Conservation (phyloP, 1,139 yeast species). For the Blastobotrys proliferans region DNA sequence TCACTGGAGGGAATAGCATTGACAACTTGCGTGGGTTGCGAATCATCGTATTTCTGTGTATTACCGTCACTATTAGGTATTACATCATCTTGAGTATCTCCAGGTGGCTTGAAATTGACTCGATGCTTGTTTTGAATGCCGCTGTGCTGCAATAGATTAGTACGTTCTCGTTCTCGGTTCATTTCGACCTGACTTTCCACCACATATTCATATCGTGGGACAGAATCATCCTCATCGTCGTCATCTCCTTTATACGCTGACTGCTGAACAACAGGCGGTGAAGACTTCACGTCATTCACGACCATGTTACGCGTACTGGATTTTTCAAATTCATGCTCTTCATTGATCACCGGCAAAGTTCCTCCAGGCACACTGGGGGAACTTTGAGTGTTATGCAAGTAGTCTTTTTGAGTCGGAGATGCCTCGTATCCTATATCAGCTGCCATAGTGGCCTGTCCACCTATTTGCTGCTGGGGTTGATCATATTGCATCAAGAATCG, state of each 20-base stretch:
- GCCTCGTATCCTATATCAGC: not conserved
- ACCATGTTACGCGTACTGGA: too few relatives aligned
- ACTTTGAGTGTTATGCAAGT: conserved; percentile 6
- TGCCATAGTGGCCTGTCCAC: too few relatives aligned
- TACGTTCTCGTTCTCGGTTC: conserved; percentile 8
- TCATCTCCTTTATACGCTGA: conserved; percentile 3
- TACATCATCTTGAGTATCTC: not conserved
- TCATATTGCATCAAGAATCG: too few relatives aligned
- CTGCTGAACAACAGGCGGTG: conserved; percentile 6
- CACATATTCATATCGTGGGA: not conserved
- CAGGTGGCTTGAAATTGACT: not conserved
- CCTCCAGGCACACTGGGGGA: conserved; percentile 2
- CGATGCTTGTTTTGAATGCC: not conserved
- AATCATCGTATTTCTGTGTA: not conserved
- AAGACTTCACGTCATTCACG: not conserved
- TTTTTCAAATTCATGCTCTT: too few relatives aligned
- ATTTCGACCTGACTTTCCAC: conserved; percentile 12
- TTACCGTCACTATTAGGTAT: not conserved
- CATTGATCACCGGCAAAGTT: too few relatives aligned
- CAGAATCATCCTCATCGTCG: conserved; percentile 9
- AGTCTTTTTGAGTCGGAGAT: conserved; percentile 8
- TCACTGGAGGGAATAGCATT: too few relatives aligned
- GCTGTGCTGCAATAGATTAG: conserved; percentile 5
- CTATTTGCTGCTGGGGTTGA: too few relatives aligned
- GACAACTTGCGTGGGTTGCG: conserved; percentile 1